Conservation (phyloP, 1,284 basidiomycete species). For the Afroboletus lepidellus region DNA sequence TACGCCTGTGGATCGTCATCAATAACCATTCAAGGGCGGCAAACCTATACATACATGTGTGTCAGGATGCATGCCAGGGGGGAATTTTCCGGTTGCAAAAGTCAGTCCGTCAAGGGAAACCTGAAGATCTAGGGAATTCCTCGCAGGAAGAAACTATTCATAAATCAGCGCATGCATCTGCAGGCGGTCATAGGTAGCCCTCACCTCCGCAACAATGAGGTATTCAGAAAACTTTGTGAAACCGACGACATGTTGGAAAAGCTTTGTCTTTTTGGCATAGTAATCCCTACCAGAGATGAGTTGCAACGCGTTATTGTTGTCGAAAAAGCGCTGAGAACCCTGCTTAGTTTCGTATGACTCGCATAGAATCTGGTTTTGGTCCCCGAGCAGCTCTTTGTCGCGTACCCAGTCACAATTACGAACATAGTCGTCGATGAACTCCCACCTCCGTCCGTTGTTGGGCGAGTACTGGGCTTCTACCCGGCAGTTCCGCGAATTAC, state of each 20-base stretch:
- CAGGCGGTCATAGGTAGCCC: not conserved
- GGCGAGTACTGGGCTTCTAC: constrained; percentile 72
- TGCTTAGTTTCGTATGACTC: constrained; percentile 84
- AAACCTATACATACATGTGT: constrained; percentile 64
- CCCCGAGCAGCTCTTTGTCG: constrained; percentile 75
- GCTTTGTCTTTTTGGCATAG: constrained; percentile 67
- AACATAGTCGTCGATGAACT: constrained; percentile 81
- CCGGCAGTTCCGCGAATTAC: constrained; percentile 52
- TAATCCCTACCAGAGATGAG: constrained; percentile 79
- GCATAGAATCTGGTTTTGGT: constrained; percentile 88
- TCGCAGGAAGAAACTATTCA: constrained; percentile 56
- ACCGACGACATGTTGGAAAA: constrained; percentile 89
- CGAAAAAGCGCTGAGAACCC: constrained; percentile 70
- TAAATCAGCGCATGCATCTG: constrained; percentile 2
- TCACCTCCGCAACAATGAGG: constrained; percentile 89
- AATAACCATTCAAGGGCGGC: not conserved
- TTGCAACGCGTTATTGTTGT: constrained; percentile 68
- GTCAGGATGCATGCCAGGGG: constrained; percentile 83
- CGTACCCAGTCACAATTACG: constrained; percentile 90
- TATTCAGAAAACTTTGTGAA: constrained; percentile 97
- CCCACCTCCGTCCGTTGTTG: constrained; percentile 81
- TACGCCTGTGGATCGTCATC: constrained; percentile 59
- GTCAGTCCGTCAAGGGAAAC: constrained; percentile 88
- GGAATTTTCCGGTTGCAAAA: constrained; percentile 88
- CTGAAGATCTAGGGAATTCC: constrained; percentile 73